Conservation (phyloP, 2,329 filamentous ascomycete species). For the Ascochyta fabae region DNA sequence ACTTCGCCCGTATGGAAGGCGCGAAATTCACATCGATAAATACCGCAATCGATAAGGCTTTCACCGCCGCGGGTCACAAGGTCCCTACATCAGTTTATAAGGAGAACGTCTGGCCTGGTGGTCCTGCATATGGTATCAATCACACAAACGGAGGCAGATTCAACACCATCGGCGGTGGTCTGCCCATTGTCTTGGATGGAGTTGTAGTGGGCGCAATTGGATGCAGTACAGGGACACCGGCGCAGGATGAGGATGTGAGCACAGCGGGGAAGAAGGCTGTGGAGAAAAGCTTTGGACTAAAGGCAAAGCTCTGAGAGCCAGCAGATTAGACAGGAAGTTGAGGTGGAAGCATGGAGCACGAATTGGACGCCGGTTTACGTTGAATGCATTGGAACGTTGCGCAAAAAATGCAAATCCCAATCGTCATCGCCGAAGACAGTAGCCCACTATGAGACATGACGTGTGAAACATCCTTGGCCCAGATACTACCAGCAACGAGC, state of each 20-base stretch:
- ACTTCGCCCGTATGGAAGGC: conserved; percentile 56
- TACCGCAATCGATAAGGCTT: conserved; percentile 69
- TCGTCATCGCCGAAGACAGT: no score
- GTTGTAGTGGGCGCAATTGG: conserved; percentile 61
- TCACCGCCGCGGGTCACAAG: conserved; percentile 63
- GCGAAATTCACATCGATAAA: conserved; percentile 61
- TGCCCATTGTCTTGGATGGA: conserved; percentile 58
- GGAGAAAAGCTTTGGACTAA: conserved; percentile 43
- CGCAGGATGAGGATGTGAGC: conserved; percentile 62
- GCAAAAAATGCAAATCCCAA: no score
- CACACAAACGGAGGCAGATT: conserved; percentile 62
- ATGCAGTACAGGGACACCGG: conserved; percentile 61
- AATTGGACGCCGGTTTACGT: no score
- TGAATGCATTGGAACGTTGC: no score
- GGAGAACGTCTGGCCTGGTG: conserved; percentile 61
- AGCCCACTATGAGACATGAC: background rate
- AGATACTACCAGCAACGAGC: background rate
- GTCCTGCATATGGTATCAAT: conserved; percentile 59
- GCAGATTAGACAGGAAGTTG: background rate
- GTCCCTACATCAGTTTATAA: conserved; percentile 60
- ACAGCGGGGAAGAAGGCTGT: conserved; percentile 59
- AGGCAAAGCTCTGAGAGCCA: conserved; percentile 50
- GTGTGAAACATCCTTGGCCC: background rate
- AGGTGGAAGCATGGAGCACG: background rate
- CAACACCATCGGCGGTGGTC: conserved; percentile 60